Conservation (phyloP, 2,329 filamentous ascomycete species). For the Herpotrichia juniperi region DNA sequence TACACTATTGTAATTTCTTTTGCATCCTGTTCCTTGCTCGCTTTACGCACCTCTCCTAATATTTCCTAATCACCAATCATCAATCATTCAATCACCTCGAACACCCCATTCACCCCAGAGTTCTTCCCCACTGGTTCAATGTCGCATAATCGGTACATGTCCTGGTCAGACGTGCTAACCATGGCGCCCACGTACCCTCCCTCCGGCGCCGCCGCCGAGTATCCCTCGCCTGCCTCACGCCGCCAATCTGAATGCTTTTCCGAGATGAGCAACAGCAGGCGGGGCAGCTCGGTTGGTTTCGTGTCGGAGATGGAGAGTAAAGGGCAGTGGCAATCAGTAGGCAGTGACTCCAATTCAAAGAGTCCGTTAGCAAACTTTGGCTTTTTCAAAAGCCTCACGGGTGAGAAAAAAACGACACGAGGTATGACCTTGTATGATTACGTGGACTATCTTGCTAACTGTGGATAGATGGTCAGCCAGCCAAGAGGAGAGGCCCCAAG, state of each 20-base stretch:
- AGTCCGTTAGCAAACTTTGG: constrained; percentile 46
- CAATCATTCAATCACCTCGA: background rate
- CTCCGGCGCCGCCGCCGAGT: constrained; percentile 36
- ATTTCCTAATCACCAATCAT: constrained; percentile 12
- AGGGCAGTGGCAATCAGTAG: constrained; percentile 45
- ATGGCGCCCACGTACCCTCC: constrained; percentile 45
- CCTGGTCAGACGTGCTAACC: constrained; percentile 43
- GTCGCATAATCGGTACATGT: constrained; percentile 42
- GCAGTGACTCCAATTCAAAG: constrained; percentile 39
- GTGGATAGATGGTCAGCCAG: constrained; percentile 74
- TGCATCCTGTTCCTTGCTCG: constrained; percentile 10
- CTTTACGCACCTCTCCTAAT: constrained; percentile 14
- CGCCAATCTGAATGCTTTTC: constrained; percentile 40
- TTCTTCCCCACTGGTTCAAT: constrained; percentile 22
- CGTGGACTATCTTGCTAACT: background rate
- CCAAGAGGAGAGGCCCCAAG: constrained; percentile 92
- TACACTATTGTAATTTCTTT: constrained; percentile 37
- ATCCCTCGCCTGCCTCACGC: constrained; percentile 41
- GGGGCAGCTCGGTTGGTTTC: constrained; percentile 43
- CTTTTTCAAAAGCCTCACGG: constrained; percentile 68
- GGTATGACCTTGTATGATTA: constrained; percentile 53
- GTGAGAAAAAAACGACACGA: constrained; percentile 77
- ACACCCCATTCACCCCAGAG: constrained; percentile 1
- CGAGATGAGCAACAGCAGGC: constrained; percentile 35
- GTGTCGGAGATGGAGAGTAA: constrained; percentile 45